These are phyloP conservation scores for Auricularia sp. DNA, from an alignment of 768 basidiomycete genomes.

Conservation along the genomic window DNA sequence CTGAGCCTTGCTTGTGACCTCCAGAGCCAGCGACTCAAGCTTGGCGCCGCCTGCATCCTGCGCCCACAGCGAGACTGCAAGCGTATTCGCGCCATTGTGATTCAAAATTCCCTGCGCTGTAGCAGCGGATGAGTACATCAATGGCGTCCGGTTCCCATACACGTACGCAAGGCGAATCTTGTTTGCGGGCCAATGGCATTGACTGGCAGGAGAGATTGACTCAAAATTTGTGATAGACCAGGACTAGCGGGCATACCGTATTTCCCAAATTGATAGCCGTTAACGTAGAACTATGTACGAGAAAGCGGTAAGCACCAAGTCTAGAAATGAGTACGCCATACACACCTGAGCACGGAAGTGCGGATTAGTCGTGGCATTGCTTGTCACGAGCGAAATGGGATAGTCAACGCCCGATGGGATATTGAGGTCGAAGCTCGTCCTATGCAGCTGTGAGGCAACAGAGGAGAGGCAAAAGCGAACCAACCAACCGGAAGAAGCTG, in stretches of 20 bases:
- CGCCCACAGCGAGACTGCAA: slow-evolving; percentile 42
- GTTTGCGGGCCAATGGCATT: slow-evolving; percentile 3
- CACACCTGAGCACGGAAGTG: slow-evolving; percentile 47
- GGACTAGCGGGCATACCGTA: neutral
- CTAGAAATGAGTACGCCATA: no score
- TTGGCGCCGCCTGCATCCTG: slow-evolving; percentile 34
- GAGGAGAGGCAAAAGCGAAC: no score
- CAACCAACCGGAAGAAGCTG: slow-evolving; percentile 49
- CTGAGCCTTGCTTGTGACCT: neutral
- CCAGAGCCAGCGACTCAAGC: slow-evolving; percentile 30
- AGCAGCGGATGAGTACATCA: no score
- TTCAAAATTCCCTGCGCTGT: slow-evolving; percentile 60
- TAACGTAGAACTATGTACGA: slow-evolving; percentile 35
- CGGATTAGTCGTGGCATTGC: slow-evolving; percentile 40
- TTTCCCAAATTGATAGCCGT: slow-evolving; percentile 38
- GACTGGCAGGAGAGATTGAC: neutral
- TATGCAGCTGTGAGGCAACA: neutral
- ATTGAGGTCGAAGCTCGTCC: slow-evolving; percentile 54
- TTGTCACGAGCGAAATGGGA: slow-evolving; percentile 50
- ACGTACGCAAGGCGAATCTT: slow-evolving; percentile 11
- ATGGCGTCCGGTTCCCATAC: no score
- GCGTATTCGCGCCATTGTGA: slow-evolving; percentile 48
- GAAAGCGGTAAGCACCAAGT: no score
- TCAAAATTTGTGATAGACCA: no score
- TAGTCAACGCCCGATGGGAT: slow-evolving; percentile 55